Conservation (phyloP, 352 stramenopile species). For the Globisporangium barbulae region DNA sequence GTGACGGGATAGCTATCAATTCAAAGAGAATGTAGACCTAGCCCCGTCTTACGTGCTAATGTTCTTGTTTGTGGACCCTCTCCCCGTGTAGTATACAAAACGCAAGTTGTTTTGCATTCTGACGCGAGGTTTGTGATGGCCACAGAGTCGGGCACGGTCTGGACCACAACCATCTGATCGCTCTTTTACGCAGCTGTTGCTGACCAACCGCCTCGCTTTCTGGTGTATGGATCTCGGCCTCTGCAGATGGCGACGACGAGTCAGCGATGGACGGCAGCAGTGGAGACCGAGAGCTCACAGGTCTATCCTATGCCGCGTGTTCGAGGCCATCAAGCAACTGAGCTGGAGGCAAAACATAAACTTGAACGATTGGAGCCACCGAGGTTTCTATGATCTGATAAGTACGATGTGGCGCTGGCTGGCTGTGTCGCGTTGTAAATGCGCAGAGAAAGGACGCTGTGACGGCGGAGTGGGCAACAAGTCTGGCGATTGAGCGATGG, state of each 20-base stretch:
- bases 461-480: background rate
- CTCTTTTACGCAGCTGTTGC: background rate
- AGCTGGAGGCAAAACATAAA: background rate
- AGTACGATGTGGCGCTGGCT: background rate
- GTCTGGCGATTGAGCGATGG: background rate
- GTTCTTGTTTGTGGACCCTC: background rate
- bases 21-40: background rate
- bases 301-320: no score
- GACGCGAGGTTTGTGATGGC: background rate
- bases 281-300: background rate
- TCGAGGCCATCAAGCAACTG: no score
- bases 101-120: background rate
- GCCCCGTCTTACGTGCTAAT: background rate
- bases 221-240: background rate
- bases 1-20: background rate
- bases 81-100: conserved; percentile 1
- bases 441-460: background rate
- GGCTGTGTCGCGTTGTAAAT: conserved; percentile 1
- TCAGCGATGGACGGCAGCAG: background rate
- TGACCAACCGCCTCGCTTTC: background rate
- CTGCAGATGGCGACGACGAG: background rate
- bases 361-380: background rate
- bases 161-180: background rate
- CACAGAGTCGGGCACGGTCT: background rate
- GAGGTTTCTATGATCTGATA: background rate